A percentile compares a stretch with the other conserved stretches of the same genome.
Evolutionary conservation across 2,329 filamentous ascomycete genomes (phyloP).

Genomic region (Bipolaris zeicola): DNA sequence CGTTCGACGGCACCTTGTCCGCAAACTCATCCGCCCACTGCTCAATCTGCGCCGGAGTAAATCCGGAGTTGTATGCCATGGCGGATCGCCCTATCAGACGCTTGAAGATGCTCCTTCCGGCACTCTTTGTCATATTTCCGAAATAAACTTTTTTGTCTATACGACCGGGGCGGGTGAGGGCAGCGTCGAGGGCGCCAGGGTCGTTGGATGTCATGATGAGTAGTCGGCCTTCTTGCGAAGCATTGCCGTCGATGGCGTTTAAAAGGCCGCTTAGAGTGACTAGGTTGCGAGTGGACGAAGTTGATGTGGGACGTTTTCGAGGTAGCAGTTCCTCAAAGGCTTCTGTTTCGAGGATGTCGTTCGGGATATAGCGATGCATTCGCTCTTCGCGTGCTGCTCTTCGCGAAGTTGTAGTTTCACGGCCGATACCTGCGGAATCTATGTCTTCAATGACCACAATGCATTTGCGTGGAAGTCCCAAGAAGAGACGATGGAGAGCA

Average conservation of each 20-base stretch:
- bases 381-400: background rate
- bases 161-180: slow-evolving; percentile 73
- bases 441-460: slow-evolving; percentile 52
- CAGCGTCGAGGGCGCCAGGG: slow-evolving; percentile 73
- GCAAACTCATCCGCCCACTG: slow-evolving; percentile 33
- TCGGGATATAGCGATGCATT: background rate
- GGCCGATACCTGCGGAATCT: slow-evolving; percentile 43
- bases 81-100: slow-evolving; percentile 38
- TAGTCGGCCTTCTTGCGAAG: slow-evolving; percentile 76
- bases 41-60: slow-evolving; percentile 29
- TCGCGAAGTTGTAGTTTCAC: slow-evolving; percentile 18
- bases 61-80: slow-evolving; percentile 22
- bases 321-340: background rate
- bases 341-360: background rate
- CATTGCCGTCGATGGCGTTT: slow-evolving; percentile 83
- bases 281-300: slow-evolving; percentile 14
- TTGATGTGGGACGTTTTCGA: background rate
- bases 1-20: slow-evolving; percentile 32
- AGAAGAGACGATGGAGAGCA: slow-evolving; percentile 29
- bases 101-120: slow-evolving; percentile 36
- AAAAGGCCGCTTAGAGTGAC: slow-evolving; percentile 70
- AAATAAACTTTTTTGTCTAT: slow-evolving; percentile 83
- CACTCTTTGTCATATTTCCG: slow-evolving; percentile 29
- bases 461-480: slow-evolving; percentile 42
- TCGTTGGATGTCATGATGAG: slow-evolving; percentile 84